Percentiles rank a stretch among this genome's conserved stretches.
These are phyloP conservation scores for Cucumis variabilis DNA, from an alignment of 331 rosid genomes.

Conservation along the genomic window DNA sequence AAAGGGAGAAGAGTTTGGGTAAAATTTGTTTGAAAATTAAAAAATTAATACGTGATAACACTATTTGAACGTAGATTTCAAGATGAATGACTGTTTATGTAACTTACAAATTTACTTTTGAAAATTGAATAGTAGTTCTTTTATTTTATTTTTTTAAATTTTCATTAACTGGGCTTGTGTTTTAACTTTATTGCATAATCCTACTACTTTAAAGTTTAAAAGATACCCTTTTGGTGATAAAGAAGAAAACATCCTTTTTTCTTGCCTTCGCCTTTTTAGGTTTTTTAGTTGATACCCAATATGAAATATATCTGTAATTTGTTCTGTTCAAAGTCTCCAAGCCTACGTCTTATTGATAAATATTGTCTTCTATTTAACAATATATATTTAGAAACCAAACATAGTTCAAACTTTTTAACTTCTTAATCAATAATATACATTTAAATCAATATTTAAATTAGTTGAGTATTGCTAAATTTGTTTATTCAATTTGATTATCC, in stretches of 20 bases:
- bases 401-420: too few relatives aligned
- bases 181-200: slow-evolving; percentile 23
- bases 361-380: too few relatives aligned
- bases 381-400: too few relatives aligned
- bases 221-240: slow-evolving; percentile 21
- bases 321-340: neutral
- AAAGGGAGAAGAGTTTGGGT: neutral
- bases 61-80: neutral
- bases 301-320: neutral
- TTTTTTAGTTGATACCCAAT: neutral
- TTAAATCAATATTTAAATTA: too few relatives aligned
- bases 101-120: slow-evolving; percentile 16
- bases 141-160: neutral
- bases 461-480: too few relatives aligned
- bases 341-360: neutral
- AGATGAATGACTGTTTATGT: neutral
- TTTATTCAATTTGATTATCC: too few relatives aligned
- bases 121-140: neutral
- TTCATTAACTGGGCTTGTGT: neutral
- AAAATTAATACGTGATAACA: neutral
- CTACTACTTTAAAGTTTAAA: slow-evolving; percentile 14
- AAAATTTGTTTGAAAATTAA: neutral
- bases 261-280: neutral
- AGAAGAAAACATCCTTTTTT: neutral
- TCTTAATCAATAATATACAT: too few relatives aligned